Conservation (phyloP, 140 eudicot species). For the Ambrosia hybrid region DNA sequence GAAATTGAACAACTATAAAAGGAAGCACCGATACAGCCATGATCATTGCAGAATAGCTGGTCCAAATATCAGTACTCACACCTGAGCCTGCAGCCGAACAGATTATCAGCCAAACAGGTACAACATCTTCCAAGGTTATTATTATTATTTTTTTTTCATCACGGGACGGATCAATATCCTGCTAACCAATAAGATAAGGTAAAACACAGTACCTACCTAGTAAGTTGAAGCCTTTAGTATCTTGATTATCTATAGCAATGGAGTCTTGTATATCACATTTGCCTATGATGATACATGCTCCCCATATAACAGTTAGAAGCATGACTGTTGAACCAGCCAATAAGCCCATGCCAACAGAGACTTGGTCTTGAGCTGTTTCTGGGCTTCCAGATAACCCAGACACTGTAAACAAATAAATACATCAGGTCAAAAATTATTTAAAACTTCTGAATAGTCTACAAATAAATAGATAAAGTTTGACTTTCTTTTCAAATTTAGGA, state of each 20-base stretch:
- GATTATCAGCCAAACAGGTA: background rate
- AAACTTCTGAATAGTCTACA: background rate
- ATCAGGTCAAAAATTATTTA: background rate
- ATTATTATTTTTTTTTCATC: too few species aligned
- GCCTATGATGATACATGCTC: constrained; percentile 71
- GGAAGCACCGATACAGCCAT: constrained; percentile 80
- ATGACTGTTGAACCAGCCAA: constrained; percentile 88
- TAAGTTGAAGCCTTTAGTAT: constrained; percentile 59
- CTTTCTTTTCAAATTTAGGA: background rate
- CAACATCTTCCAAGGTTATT: background rate
- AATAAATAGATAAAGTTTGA: background rate
- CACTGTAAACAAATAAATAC: constrained; percentile 40
- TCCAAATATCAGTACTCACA: constrained; percentile 81
- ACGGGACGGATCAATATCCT: too few species aligned
- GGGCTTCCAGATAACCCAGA: constrained; percentile 88
- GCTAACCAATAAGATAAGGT: too few species aligned
- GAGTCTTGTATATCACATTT: constrained; percentile 62
- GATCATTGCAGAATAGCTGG: constrained; percentile 82
- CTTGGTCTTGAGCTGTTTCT: constrained; percentile 75
- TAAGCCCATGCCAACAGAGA: constrained; percentile 87
- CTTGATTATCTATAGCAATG: constrained; percentile 49
- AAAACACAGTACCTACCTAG: constrained; percentile 37
- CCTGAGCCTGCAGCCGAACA: constrained; percentile 65
- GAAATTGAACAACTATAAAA: constrained; percentile 72
- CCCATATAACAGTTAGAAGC: constrained; percentile 82